Base-by-base conservation (phyloP, 2,329 filamentous ascomycete genomes). In the Ustulina deusta region DNA sequence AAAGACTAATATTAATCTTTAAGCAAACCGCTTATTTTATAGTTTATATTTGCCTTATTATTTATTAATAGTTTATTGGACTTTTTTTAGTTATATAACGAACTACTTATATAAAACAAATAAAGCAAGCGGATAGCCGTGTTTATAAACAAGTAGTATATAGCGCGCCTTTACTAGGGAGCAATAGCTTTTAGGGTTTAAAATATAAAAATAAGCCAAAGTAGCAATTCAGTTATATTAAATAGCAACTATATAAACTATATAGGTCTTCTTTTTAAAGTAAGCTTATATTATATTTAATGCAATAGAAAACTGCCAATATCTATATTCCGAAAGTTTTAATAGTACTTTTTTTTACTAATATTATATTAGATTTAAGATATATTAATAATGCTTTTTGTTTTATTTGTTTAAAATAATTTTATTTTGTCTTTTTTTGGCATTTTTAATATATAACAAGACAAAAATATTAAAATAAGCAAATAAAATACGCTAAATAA, bases 381-480 rank as follows among this genome's bases (percentile, higher is more conserved):
- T 44, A 44, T 44, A 9, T 44, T 11, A 11, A 44, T 11, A 20
- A 44, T 11, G 15, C 17, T 20, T 20, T 44, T 20, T 3, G 40
- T 20, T 44, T 44, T 44, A 44, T 44, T 44, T 44, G 11, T 44
- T 44, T 44, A 44, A 44, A 44, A 44, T 44, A 11, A 44, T 44
- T 44, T 44, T 44, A 44, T 44, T 44, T 44, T 3, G 40, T 44
- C n/a, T 44, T 44, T 44, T 20, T 44, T 44, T 44, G 9, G 40
- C 17, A 15, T 44, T 44, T 44, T 44, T 44, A 44, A 44, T 44
- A 20, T 44, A 20, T 44, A 44, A 20, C n/a, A 44, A n/a, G n/a
- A 44, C n/a, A 44, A 44, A 44, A 44, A 44, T 15, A 15, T 44
- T 44, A 44, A 44, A 44, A 44, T 44, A 44, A 44, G n/a, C 17